Evolutionary conservation across 106 monocot genomes (phyloP).

Genomic region (Allium fistulosum): DNA sequence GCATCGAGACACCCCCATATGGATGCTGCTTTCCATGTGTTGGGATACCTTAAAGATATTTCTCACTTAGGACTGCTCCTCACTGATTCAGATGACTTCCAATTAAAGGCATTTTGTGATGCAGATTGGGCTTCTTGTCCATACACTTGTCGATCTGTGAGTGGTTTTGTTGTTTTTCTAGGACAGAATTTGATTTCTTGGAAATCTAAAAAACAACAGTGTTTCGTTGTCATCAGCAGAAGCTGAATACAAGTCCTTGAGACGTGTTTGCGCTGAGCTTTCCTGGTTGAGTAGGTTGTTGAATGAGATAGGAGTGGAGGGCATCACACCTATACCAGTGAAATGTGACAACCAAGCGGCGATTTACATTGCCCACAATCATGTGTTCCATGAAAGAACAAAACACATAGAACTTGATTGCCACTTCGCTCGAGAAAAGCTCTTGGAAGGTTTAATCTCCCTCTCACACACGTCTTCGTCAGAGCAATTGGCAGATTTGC

Average conservation of each 20-base stretch:
- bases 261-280: neutral
- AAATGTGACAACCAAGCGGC: conserved; percentile 1
- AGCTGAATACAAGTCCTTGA: neutral
- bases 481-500: no score
- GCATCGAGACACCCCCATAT: neutral
- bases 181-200: neutral
- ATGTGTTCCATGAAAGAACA: conserved; percentile 4
- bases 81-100: neutral
- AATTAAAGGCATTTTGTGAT: neutral
- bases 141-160: neutral
- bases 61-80: neutral
- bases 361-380: neutral
- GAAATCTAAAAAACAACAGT: neutral
- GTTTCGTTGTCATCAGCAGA: neutral
- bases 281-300: neutral
- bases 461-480: no score
- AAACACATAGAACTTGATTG: conserved; percentile 3
- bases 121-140: neutral
- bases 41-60: neutral
- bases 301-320: neutral
- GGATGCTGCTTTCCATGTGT: neutral
- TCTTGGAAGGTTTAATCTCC: no score
- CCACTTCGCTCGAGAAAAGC: neutral
- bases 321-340: neutral
- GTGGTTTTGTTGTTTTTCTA: neutral